These are phyloP conservation scores for Bauhinia variegata DNA, from an alignment of 306 rosid species.

Conservation along the genomic window DNA sequence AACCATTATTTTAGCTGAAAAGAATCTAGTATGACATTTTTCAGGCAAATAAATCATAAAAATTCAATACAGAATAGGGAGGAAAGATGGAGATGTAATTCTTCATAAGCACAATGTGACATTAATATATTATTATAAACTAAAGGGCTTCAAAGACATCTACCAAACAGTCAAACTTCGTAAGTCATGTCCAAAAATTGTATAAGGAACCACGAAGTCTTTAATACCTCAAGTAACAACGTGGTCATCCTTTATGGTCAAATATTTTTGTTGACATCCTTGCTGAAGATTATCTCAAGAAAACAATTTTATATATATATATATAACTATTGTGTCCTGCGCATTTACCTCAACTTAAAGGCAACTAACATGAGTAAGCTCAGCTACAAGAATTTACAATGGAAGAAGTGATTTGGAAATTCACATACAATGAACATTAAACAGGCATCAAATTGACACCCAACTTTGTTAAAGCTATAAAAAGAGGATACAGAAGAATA, in stretches of 20 bases:
- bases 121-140: slow-evolving; percentile 9
- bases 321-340: slow-evolving; percentile 2
- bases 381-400: slow-evolving; percentile 5
- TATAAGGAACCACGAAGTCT: slow-evolving; percentile 8
- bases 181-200: slow-evolving; percentile 1
- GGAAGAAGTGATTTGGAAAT: slow-evolving; percentile 22
- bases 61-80: background rate
- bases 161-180: slow-evolving; percentile 15
- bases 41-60: background rate
- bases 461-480: slow-evolving; percentile 13
- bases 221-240: slow-evolving; percentile 1
- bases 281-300: slow-evolving; percentile 19
- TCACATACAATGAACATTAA: slow-evolving; percentile 13
- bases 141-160: slow-evolving; percentile 22
- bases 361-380: background rate
- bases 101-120: slow-evolving; percentile 3
- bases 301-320: background rate
- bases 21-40: slow-evolving; percentile 9
- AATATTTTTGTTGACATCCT: slow-evolving; percentile 10
- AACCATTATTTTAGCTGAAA: background rate
- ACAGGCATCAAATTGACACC: slow-evolving; percentile 21
- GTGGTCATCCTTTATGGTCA: background rate
- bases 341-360: slow-evolving; percentile 18
- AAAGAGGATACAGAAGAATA: slow-evolving; percentile 13
- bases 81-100: background rate